Evolutionary conservation across 345 rosid genomes (phyloP).

Genomic region (Dimocarpus longan): DNA sequence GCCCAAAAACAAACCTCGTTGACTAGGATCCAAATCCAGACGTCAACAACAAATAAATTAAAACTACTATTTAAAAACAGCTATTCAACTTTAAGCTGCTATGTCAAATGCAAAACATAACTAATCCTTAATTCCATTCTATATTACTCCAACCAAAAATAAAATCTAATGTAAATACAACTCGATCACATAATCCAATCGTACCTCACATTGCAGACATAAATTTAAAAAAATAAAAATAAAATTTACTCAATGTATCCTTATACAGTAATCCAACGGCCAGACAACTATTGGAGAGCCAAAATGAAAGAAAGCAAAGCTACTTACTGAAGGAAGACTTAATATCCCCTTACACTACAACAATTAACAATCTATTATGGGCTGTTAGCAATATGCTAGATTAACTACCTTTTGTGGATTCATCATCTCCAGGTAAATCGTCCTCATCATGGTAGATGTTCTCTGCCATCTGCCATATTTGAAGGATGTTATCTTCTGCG

Average conservation of each 20-base stretch:
- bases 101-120: no score
- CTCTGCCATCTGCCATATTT: slow-evolving; percentile 99
- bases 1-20: no score
- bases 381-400: neutral
- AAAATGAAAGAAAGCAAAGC: neutral
- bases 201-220: no score
- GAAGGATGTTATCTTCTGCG: slow-evolving; percentile 98
- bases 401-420: slow-evolving; percentile 58
- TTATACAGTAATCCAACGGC: neutral
- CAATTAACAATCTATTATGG: neutral
- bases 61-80: no score
- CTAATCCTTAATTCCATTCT: no score
- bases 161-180: no score
- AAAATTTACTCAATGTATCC: neutral
- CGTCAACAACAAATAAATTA: no score
- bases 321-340: neutral
- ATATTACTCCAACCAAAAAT: no score
- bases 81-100: no score
- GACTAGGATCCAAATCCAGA: no score
- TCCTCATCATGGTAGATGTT: slow-evolving; percentile 97
- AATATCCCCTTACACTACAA: neutral
- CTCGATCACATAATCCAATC: no score
- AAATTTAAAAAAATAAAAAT: no score
- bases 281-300: neutral
- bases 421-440: slow-evolving; percentile 86